Base-by-base conservation (phyloP, 1,284 basidiomycete species). In the Leccinum angustisporum region DNA sequence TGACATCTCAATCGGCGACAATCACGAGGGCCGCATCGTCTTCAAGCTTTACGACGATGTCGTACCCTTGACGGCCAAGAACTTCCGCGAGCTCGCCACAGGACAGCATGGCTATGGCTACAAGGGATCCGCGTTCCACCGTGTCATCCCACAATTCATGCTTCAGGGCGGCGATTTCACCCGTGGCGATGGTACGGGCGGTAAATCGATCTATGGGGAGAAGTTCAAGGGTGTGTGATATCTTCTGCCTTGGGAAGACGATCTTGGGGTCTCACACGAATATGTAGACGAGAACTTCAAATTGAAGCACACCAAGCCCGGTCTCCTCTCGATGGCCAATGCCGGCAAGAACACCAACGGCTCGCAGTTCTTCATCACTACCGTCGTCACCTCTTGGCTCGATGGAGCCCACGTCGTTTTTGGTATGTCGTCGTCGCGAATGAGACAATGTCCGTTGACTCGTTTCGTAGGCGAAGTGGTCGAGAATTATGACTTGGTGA, bases 31-130 rank as follows among this genome's bases (percentile, higher is more conserved):
- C 0, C 84, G 90, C 59, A 88, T 97, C 75, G 84, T 88, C 63
- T 94, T 97, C 81, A 88, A 87, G 76, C 85, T 98, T 33, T 97
- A 83, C 72, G 90, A 92, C 77, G 72, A 82, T 0, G 77, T 80
- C 38, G 86, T 88, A 16, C 90, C 89, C 25, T 25, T 25, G 25
- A 97, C 95, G 0, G 81, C 91, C 0, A 83, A 79, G 63, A 98
- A 99, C 81, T 98, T 98, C 80, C 89, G 95, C 59, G 91, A 95
- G 71, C 86, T 98, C 25, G 91, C 90, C 66, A 92, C 92, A 0
- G 91, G 92, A 27, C 78, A 90, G 75, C 76, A 91, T 27, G 86
- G 86, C n/a, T 87, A 75, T 59, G 87, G 88, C 31, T 91, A 89
- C 72, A 66, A 75, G 59, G 85, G 86, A 6, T 89, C 86, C 5